phyloP scores from a whole-genome alignment of 352 stramenopile genomes.

The Pythium myriotylum region DNA sequence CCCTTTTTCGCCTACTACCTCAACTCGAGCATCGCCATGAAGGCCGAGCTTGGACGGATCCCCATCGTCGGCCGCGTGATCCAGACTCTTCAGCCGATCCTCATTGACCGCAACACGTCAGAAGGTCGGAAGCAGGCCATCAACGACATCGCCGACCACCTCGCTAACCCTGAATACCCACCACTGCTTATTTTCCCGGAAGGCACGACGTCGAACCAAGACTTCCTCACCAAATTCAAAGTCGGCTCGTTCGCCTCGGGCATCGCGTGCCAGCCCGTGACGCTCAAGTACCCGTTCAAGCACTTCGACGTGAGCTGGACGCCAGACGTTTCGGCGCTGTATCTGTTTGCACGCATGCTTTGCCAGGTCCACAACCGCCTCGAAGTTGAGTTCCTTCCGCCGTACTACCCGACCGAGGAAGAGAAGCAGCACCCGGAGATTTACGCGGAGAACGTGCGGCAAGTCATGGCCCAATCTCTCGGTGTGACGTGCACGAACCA shows the following conservation, averaged over 20 bases:
- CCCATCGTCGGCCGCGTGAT: constrained; percentile 62
- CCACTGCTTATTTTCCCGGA: constrained; percentile 75
- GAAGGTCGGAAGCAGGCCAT: constrained; percentile 59
- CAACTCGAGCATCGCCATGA: constrained; percentile 72
- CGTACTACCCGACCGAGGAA: constrained; percentile 47
- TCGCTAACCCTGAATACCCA: constrained; percentile 41
- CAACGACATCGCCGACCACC: constrained; percentile 62
- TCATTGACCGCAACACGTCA: constrained; percentile 58
- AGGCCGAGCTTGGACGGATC: constrained; percentile 59
- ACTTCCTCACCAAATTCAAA: constrained; percentile 77
- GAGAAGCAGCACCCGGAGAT: constrained; percentile 48
- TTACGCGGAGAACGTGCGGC: constrained; percentile 64
- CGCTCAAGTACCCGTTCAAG: constrained; percentile 65
- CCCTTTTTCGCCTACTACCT: constrained; percentile 60
- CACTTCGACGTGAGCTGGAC: constrained; percentile 81
- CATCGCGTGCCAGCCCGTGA: constrained; percentile 57
- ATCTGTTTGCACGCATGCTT: constrained; percentile 60
- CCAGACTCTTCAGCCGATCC: constrained; percentile 61
- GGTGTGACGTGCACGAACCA: constrained; percentile 67
- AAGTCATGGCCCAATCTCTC: constrained; percentile 55
- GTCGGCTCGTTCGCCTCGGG: constrained; percentile 69
- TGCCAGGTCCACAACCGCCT: constrained; percentile 74
- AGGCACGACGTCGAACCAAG: constrained; percentile 74
- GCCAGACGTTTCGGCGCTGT: constrained; percentile 50
- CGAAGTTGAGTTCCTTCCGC: constrained; percentile 57